Percentiles rank a stretch among this genome's conserved stretches.
These are phyloP conservation scores for Keithomyces neogunnii DNA, from an alignment of 2,329 filamentous ascomycete genomes.

Conservation along the genomic window DNA sequence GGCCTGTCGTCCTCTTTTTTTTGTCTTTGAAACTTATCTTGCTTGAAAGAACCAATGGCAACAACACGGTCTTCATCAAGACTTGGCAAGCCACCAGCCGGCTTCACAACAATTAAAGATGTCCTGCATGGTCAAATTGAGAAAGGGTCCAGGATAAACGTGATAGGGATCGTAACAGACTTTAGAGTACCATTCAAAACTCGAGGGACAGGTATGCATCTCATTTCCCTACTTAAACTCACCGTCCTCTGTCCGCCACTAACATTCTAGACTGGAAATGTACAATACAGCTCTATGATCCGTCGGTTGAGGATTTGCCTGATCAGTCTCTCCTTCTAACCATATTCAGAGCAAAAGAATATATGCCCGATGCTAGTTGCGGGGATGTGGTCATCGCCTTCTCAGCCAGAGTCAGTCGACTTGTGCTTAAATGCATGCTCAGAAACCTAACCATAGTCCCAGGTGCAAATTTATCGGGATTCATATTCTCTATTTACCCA, in stretches of 20 bases:
- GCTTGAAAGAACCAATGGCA: conserved; percentile 3
- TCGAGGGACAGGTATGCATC: conserved; percentile 38
- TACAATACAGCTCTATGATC: conserved; percentile 52
- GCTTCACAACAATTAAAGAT: conserved; percentile 25
- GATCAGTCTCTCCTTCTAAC: conserved; percentile 37
- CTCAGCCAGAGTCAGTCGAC: conserved; percentile 39
- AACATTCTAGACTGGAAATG: conserved; percentile 47
- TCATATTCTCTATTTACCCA: conserved; percentile 36
- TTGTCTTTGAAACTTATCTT: background rate
- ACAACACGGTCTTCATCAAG: conserved; percentile 2
- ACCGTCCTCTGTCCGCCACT: background rate
- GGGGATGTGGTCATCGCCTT: conserved; percentile 37
- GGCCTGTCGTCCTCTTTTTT: background rate
- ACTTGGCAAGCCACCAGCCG: conserved; percentile 11
- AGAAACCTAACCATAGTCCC: conserved; percentile 1
- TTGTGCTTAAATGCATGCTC: background rate
- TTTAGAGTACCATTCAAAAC: conserved; percentile 44
- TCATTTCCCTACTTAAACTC: background rate
- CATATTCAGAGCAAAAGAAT: conserved; percentile 48
- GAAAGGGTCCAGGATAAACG: conserved; percentile 33
- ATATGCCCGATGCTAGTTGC: conserved; percentile 38
- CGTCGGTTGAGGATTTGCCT: conserved; percentile 37
- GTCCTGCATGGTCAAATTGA: conserved; percentile 32
- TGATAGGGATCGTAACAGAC: conserved; percentile 67
- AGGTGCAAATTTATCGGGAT: conserved; percentile 33